phyloP scores from a whole-genome alignment of 2,329 filamentous ascomycete species.

The Bimuria novae-zelandiae region DNA sequence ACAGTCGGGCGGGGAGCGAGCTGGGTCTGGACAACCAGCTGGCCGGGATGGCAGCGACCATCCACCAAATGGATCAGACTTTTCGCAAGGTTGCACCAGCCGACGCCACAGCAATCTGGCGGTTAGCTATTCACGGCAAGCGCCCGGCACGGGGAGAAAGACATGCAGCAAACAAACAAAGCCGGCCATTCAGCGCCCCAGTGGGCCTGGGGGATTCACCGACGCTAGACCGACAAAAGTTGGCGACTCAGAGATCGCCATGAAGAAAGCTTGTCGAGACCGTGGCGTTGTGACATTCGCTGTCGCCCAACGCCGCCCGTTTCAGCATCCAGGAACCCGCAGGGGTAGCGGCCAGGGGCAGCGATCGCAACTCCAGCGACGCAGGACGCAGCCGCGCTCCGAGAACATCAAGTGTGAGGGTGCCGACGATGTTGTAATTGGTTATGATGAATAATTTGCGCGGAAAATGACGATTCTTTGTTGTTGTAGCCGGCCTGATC shows the following conservation, averaged over 20 bases:
- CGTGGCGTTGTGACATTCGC: conserved; percentile 26
- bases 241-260: conserved; percentile 20
- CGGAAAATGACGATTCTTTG: neutral
- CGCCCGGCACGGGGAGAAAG: conserved; percentile 21
- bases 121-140: conserved; percentile 24
- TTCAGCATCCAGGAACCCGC: conserved; percentile 32
- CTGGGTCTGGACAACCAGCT: conserved; percentile 13
- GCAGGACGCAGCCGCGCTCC: neutral
- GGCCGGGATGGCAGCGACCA: conserved; percentile 20
- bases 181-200: conserved; percentile 2
- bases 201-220: conserved; percentile 13
- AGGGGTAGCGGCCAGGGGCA: conserved; percentile 2
- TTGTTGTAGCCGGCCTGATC: neutral
- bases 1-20: conserved; percentile 17
- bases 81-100: conserved; percentile 29
- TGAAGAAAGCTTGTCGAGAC: conserved; percentile 30
- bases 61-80: conserved; percentile 27
- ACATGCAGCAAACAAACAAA: conserved; percentile 10
- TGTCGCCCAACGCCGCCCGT: conserved; percentile 29
- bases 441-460: neutral
- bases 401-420: neutral
- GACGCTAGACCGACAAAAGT: conserved; percentile 9
- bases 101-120: conserved; percentile 23
- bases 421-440: neutral
- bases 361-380: neutral